phyloP scores from a whole-genome alignment of 78 protist species.

The Neovahlkampfia damariscottae region DNA sequence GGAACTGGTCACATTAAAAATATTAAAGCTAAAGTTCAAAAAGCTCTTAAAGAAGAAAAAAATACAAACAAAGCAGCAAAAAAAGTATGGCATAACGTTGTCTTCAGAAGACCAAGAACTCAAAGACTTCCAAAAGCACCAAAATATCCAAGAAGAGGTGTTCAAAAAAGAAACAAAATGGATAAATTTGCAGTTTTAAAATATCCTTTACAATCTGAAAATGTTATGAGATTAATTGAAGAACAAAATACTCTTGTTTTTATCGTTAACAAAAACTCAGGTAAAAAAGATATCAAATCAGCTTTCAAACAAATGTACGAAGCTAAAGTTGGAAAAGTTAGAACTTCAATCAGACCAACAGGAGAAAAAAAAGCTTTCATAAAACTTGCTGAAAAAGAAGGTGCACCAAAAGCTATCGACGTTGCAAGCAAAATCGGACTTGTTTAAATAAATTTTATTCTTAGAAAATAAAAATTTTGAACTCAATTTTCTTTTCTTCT shows the following conservation, averaged over 20 bases:
- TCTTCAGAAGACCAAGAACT: not conserved
- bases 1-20: no score
- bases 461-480: not conserved
- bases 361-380: slow-evolving; percentile 98
- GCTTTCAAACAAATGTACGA: slow-evolving; percentile 87
- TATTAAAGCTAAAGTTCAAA: not conserved
- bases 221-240: slow-evolving; percentile 94
- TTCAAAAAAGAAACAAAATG: not conserved
- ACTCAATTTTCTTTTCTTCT: not conserved
- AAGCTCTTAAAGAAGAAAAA: not conserved
- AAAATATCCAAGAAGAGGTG: not conserved
- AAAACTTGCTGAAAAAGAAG: slow-evolving; percentile 45
- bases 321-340: slow-evolving; percentile 67
- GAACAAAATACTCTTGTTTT: slow-evolving; percentile 93
- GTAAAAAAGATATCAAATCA: slow-evolving; percentile 80
- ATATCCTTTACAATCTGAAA: slow-evolving; percentile 91
- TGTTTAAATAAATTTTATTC: not conserved
- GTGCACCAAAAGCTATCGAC: slow-evolving; percentile 85
- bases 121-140: not conserved
- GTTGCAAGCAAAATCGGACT: slow-evolving; percentile 84
- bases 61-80: not conserved
- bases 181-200: slow-evolving; percentile 68
- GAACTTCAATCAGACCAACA: slow-evolving; percentile 88
- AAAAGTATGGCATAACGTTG: not conserved
- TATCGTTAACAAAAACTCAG: slow-evolving; percentile 79